phyloP scores from a whole-genome alignment of 371 early-diverging fungal species.

The Rhizopus arrhizus region DNA sequence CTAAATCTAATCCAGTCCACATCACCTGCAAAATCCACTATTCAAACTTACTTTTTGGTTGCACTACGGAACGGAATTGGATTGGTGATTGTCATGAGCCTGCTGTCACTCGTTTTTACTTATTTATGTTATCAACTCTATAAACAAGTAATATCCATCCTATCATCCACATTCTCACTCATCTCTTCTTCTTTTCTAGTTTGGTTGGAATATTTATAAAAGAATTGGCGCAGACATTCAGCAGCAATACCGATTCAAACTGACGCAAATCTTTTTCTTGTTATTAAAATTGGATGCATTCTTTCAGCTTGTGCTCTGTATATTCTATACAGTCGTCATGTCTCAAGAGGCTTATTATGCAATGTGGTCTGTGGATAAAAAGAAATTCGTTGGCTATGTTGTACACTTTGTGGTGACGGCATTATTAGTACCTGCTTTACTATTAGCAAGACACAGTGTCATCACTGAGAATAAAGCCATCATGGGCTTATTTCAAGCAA shows the following conservation, averaged over 20 bases:
- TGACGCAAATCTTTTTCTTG: slow-evolving; percentile 39
- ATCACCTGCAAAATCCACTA: not conserved
- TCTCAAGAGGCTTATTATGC: slow-evolving; percentile 43
- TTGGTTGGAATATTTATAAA: slow-evolving; percentile 53
- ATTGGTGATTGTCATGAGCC: slow-evolving; percentile 25
- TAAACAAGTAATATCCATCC: slow-evolving; percentile 32
- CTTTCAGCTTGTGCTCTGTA: slow-evolving; percentile 47
- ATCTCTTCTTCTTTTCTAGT: slow-evolving; percentile 17
- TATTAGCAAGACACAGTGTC: slow-evolving; percentile 41
- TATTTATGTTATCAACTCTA: slow-evolving; percentile 35
- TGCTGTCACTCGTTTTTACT: slow-evolving; percentile 33
- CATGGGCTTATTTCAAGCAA: slow-evolving; percentile 36
- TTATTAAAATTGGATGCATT: slow-evolving; percentile 51
- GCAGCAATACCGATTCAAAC: slow-evolving; percentile 44
- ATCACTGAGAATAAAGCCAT: slow-evolving; percentile 35
- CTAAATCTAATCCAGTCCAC: not conserved
- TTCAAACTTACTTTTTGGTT: not conserved
- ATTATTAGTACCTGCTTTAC: slow-evolving; percentile 40
- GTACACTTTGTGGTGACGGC: slow-evolving; percentile 45
- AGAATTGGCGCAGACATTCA: slow-evolving; percentile 48
- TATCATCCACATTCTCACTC: not conserved
- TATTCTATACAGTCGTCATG: slow-evolving; percentile 54
- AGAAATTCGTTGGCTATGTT: slow-evolving; percentile 38
- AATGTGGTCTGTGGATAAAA: slow-evolving; percentile 3
- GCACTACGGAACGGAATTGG: slow-evolving; percentile 46